Evolutionary conservation across 1,139 yeast species (phyloP), one percentile per base, ranked within the genome.

Genomic region (Lodderomyces metapsilosis): DNA sequence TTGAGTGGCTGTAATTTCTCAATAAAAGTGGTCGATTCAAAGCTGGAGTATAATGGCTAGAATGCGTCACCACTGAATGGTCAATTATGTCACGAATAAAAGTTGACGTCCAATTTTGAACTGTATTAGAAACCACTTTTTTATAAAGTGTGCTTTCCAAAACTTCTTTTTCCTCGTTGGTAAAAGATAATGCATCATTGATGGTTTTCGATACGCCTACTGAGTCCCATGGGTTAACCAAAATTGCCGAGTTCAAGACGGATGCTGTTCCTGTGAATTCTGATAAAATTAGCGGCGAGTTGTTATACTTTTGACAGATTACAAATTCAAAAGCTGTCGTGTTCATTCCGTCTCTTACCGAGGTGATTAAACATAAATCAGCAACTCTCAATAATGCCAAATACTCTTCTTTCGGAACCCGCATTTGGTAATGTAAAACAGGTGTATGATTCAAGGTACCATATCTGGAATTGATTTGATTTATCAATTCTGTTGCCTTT

Each of bases 141-240:
- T 73, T 55, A 63, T 83, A 87, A 36, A 89, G 64, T 41, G 72
- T 74, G 32, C 61, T 50, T 59, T 81, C 81, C 52, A 82, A 58
- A 34, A 57, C 52, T 20, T 54, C 43, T 52, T 76, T 76, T 6
- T 68, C 76, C 18, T 62, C 59, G 2, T 51, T 50, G 8, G 78
- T 53, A 77, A 84, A 71, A 21, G 59, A 51, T 34, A 92, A 71
- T 39, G 91, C 78, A 43, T 78, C 80, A 58, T 89, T 74, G 41
- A 94, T 84, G 5, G 94, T 78, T 53, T 82, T 85, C 1, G 98
- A 94, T 30, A 91, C 92, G 4, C 95, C 96, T 22, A 88, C 92
- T 0, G 94, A 75, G 64, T 92, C 98, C 96, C 97, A 92, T 11
- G 99, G 99, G 54, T 92, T 94, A 30, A 92, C 95, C 51, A 86